phyloP scores from a whole-genome alignment of 768 basidiomycete species.

The Cyathus striatus region DNA sequence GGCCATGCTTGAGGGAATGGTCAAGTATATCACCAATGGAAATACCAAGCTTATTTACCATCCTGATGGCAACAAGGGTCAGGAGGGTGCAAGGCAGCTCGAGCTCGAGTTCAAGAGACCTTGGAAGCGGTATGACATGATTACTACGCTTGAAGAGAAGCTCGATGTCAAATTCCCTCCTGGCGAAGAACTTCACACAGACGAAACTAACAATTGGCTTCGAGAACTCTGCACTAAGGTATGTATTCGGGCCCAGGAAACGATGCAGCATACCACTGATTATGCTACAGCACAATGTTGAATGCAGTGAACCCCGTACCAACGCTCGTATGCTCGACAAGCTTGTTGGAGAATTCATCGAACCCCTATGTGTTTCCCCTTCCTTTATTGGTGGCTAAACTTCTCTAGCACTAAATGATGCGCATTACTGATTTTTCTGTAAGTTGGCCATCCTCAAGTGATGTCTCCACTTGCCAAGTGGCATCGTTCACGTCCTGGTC shows the following conservation, averaged over 20 bases:
- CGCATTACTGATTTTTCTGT: slow-evolving; percentile 5
- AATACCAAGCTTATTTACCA: slow-evolving; percentile 79
- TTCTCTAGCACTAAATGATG: background rate
- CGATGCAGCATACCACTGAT: too few relatives aligned
- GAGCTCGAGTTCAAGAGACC: slow-evolving; percentile 87
- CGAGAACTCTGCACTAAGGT: slow-evolving; percentile 83
- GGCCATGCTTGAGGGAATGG: slow-evolving; percentile 82
- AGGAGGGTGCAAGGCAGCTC: slow-evolving; percentile 54
- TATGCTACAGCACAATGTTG: slow-evolving; percentile 96
- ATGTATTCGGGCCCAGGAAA: slow-evolving; percentile 8
- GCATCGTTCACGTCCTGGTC: slow-evolving; percentile 93
- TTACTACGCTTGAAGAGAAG: slow-evolving; percentile 93
- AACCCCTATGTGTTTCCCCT: slow-evolving; percentile 93
- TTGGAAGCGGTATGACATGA: slow-evolving; percentile 99
- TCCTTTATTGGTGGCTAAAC: slow-evolving; percentile 77
- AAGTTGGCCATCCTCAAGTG: slow-evolving; percentile 97
- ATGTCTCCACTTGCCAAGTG: slow-evolving; percentile 99
- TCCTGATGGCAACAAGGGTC: slow-evolving; percentile 88
- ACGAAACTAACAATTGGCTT: slow-evolving; percentile 85
- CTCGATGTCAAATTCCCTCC: slow-evolving; percentile 88
- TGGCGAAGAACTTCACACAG: slow-evolving; percentile 83
- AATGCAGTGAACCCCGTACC: slow-evolving; percentile 94
- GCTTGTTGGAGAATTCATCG: slow-evolving; percentile 98
- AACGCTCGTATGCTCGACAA: slow-evolving; percentile 95
- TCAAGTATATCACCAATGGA: slow-evolving; percentile 80